These are phyloP conservation scores for Rosa multiflora DNA, from an alignment of 306 rosid genomes.

Conservation along the genomic window DNA sequence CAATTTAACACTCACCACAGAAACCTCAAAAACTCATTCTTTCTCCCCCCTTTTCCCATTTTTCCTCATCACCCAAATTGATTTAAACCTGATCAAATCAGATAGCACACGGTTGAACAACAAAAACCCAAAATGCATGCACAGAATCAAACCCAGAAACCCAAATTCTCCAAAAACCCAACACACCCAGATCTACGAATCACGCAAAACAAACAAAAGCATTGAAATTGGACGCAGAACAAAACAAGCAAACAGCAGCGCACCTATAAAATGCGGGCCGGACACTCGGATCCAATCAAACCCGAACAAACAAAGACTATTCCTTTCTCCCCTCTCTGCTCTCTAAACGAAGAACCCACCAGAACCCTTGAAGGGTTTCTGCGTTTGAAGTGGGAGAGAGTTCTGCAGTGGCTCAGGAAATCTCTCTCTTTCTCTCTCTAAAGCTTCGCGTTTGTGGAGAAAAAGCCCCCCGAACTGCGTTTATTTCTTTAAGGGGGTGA, in stretches of 20 bases:
- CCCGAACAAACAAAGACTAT: neutral
- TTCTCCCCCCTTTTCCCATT: neutral
- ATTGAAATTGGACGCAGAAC: neutral
- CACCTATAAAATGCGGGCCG: slow-evolving; percentile 25
- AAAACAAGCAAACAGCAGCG: neutral
- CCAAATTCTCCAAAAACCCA: neutral
- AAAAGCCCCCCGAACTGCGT: neutral
- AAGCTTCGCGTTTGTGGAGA: neutral
- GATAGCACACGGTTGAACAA: neutral
- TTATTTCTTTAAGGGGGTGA: neutral
- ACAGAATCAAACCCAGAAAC: slow-evolving; percentile 12
- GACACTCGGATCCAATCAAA: slow-evolving; percentile 30
- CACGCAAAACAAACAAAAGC: neutral
- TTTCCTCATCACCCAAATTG: slow-evolving; percentile 13
- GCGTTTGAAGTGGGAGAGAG: neutral
- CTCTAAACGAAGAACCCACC: neutral
- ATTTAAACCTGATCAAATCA: neutral
- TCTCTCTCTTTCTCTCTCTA: neutral
- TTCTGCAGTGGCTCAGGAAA: neutral
- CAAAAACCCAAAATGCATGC: neutral
- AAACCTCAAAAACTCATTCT: neutral
- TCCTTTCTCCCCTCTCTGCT: neutral
- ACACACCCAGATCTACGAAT: slow-evolving; percentile 42
- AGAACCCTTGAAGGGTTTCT: slow-evolving; percentile 2
- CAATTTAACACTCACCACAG: neutral